Conservation (phyloP, 2,329 filamentous ascomycete species). For the Arthrobotrys entomopaga region DNA sequence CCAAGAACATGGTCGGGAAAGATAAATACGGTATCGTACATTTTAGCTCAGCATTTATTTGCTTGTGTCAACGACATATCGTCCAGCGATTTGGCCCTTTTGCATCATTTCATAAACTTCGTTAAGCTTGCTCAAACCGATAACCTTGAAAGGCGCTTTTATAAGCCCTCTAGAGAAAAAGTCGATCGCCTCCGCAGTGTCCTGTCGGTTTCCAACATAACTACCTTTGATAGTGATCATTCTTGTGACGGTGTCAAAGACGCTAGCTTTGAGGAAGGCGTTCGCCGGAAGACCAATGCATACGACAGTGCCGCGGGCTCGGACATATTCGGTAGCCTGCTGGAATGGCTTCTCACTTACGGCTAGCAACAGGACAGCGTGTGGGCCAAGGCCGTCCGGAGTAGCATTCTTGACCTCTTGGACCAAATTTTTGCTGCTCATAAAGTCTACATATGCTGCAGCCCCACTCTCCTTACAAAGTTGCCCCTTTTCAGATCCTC, state of each 20-base stretch:
- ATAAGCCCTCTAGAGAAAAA: conserved; percentile 87
- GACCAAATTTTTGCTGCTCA: conserved; percentile 78
- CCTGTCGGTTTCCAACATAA: conserved; percentile 92
- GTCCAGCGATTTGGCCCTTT: conserved; percentile 76
- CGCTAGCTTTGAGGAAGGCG: conserved; percentile 81
- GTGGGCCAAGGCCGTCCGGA: conserved; percentile 81
- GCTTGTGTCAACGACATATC: conserved; percentile 81
- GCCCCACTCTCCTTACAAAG: conserved; percentile 78
- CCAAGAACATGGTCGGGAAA: neutral
- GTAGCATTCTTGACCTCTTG: conserved; percentile 85
- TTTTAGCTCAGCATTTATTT: conserved; percentile 64
- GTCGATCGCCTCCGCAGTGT: conserved; percentile 87
- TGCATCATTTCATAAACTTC: conserved; percentile 67
- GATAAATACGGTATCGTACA: neutral
- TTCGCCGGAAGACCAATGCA: conserved; percentile 88
- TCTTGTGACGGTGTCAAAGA: conserved; percentile 86
- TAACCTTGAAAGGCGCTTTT: conserved; percentile 85
- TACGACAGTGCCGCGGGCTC: conserved; percentile 81
- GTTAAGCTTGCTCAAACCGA: conserved; percentile 81
- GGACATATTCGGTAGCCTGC: conserved; percentile 88
- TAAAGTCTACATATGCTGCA: conserved; percentile 81
- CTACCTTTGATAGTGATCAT: conserved; percentile 94
- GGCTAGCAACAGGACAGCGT: conserved; percentile 86
- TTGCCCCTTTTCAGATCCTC: conserved; percentile 80
- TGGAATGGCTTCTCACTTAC: conserved; percentile 93